Conservation (phyloP, 208 protist genomes). For the Vickermania spadyakhi region DNA sequence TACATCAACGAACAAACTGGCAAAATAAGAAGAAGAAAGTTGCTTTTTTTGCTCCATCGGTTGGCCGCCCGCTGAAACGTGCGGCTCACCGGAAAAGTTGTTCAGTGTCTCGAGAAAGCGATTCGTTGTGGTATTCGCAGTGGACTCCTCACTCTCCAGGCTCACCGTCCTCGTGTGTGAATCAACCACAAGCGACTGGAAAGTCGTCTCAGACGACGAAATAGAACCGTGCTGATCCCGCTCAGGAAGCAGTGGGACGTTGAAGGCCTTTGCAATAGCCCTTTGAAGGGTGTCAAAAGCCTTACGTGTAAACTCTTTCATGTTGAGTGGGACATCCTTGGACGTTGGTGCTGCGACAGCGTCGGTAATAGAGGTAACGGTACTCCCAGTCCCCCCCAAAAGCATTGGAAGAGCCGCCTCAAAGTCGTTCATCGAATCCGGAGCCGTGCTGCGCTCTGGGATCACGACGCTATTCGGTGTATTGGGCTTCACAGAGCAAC, state of each 20-base stretch:
- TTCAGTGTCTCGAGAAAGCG: background rate
- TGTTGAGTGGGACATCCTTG: conserved; percentile 48
- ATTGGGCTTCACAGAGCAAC: background rate
- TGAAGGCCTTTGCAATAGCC: conserved; percentile 33
- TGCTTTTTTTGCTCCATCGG: no score
- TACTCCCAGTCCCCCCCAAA: no score
- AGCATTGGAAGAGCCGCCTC: conserved; percentile 1
- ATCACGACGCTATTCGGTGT: background rate
- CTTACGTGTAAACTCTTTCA: conserved; percentile 59
- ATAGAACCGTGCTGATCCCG: background rate
- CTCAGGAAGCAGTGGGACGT: conserved; percentile 6
- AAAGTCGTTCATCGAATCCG: background rate
- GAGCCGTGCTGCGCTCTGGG: background rate
- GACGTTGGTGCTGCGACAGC: conserved; percentile 20
- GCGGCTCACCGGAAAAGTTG: background rate
- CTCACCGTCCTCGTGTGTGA: background rate
- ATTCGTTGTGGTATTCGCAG: background rate
- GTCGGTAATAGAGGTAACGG: no score
- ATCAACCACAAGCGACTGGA: background rate
- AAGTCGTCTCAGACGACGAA: background rate
- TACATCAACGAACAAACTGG: conserved; percentile 10
- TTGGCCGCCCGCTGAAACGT: background rate
- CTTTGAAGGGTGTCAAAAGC: conserved; percentile 37
- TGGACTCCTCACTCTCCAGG: background rate
- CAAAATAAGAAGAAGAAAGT: background rate